Base-by-base conservation (phyloP, 345 rosid species). In the Viola odorata region DNA sequence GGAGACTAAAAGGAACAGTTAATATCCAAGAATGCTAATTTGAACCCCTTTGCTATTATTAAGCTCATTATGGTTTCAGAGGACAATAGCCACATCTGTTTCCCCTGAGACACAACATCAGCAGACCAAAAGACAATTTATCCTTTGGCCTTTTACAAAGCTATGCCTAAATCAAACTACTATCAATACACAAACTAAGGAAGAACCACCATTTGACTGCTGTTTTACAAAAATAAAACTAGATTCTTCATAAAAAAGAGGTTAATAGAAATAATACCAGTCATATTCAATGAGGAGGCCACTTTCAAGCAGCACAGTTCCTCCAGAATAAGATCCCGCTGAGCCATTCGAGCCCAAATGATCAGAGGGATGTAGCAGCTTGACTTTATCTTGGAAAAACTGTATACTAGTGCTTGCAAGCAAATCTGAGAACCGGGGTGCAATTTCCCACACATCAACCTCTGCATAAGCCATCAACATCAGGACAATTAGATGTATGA, bases 371-470 rank as follows among this genome's bases (percentile, higher is more conserved):
- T 59, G 70, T 63, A 92, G 76, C 16, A 77, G 74, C 73, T 87
- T 89, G n/a, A 84, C 94, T 73, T 82, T 84, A 75, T 87, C 96
- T 69, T 80, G 86, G 49, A 87, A 75, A 78, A 89, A 89, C 66
- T 81, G 81, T 38, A 87, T 74, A 41, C 88, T 79, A 1, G 96
- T 87, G 77, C 77, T 84, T 65, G 78, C 81, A 50, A 92, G 86
- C 75, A 92, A 83, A 68, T 92, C 96, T 12, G 85, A 79, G 79
- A 89, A 92, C 53, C 83, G 91, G 13, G 98, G 96, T 69, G 98
- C 96, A 73, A 92, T 87, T 80, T 92, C 98, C 98, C 98, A 92
- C 32, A 73, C 80, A 79, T 92, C 98, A 51, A 87, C 96, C 79
- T 92, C 98, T 92, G 91, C 80, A 78, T 16, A 8, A 44, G 51